A percentile compares a stretch with the other conserved stretches of the same genome.
phyloP scores from a whole-genome alignment of 108 stramenopile genomes.

The Nitzschia palea region DNA sequence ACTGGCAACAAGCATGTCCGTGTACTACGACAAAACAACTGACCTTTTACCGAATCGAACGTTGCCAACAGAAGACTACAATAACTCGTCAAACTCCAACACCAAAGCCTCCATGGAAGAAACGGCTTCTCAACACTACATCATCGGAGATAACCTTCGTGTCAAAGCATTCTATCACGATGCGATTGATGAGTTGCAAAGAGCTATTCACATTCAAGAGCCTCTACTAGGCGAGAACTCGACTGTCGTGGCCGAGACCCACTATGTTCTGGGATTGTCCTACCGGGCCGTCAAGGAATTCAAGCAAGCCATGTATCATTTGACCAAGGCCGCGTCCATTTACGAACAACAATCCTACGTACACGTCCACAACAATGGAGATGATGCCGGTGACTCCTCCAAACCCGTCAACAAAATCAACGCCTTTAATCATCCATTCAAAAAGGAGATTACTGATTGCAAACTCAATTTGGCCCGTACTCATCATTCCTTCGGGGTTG shows the following conservation, averaged over 20 bases:
- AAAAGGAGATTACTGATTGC: slow-evolving; percentile 20
- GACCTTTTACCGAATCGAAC: no score
- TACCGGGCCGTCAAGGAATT: slow-evolving; percentile 28
- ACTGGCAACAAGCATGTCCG: no score
- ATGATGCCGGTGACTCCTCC: no score
- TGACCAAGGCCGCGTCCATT: slow-evolving; percentile 21
- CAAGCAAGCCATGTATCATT: slow-evolving; percentile 21
- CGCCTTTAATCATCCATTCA: slow-evolving; percentile 1
- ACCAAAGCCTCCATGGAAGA: slow-evolving; percentile 33
- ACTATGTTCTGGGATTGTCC: slow-evolving; percentile 28
- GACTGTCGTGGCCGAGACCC: slow-evolving; percentile 20
- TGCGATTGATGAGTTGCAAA: slow-evolving; percentile 31
- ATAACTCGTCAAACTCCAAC: no score
- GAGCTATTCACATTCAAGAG: slow-evolving; percentile 28
- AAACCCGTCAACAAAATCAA: neutral
- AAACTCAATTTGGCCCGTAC: slow-evolving; percentile 32
- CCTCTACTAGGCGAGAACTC: slow-evolving; percentile 13
- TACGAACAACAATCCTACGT: slow-evolving; percentile 10
- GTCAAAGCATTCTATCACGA: slow-evolving; percentile 37
- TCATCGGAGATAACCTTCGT: slow-evolving; percentile 38
- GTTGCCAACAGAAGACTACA: no score
- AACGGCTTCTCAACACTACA: slow-evolving; percentile 29
- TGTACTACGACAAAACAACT: no score
- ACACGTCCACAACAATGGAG: neutral
- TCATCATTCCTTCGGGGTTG: slow-evolving; percentile 33